Conservation (phyloP, 2,329 filamentous ascomycete genomes). For the Fusarium sp. region DNA sequence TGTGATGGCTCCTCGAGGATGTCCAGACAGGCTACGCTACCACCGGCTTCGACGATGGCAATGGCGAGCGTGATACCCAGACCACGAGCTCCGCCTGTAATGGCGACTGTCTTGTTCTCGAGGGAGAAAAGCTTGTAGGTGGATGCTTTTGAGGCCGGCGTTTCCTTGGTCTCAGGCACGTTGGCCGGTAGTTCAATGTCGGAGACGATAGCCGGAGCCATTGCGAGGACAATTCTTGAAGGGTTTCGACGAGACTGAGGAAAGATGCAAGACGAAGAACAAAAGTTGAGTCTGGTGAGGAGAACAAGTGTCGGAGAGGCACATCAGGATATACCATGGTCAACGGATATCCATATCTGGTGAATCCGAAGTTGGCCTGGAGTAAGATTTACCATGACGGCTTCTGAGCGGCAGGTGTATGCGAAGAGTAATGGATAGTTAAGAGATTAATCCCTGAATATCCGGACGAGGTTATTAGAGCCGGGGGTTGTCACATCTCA, state of each 20-base stretch:
- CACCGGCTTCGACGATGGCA: constrained; percentile 64
- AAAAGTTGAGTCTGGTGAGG: not conserved
- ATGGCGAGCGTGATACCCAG: constrained; percentile 64
- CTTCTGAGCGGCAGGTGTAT: constrained; percentile 26
- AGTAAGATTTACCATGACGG: constrained; percentile 3
- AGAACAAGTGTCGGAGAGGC: not conserved
- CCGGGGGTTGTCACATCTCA: constrained; percentile 26
- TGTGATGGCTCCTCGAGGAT: constrained; percentile 56
- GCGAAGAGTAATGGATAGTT: constrained; percentile 27
- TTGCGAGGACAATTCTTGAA: constrained; percentile 4
- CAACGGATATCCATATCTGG: constrained; percentile 22
- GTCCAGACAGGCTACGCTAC: constrained; percentile 63
- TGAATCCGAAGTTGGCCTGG: not conserved
- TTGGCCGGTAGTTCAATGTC: constrained; percentile 49
- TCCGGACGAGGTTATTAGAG: constrained; percentile 28
- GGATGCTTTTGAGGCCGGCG: constrained; percentile 48
- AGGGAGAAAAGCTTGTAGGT: constrained; percentile 60
- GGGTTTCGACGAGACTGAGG: not conserved
- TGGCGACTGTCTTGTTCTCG: constrained; percentile 58
- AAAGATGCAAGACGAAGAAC: not conserved
- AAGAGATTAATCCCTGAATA: not conserved
- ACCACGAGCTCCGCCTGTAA: constrained; percentile 66
- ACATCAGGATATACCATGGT: constrained; percentile 15
- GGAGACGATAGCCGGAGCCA: constrained; percentile 49
- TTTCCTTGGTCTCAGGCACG: constrained; percentile 51